These are phyloP conservation scores for Trypanosoma cruzi DNA, from an alignment of 208 protist genomes.

Conservation along the genomic window DNA sequence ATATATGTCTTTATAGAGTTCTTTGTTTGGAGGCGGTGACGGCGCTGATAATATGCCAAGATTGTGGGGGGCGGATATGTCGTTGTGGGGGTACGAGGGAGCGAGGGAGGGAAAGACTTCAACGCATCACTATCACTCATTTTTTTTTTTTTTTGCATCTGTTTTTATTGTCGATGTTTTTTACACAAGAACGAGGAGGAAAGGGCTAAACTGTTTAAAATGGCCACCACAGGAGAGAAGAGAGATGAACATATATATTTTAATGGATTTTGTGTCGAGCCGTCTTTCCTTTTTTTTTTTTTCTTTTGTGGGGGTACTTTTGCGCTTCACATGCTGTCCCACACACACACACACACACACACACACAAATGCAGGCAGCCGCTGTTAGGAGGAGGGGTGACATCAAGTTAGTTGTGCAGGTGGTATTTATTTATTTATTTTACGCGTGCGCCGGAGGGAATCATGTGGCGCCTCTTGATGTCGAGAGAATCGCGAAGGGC, in stretches of 20 bases:
- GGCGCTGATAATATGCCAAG: not conserved
- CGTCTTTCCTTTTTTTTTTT: not conserved
- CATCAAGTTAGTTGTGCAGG: not conserved
- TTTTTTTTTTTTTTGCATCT: not conserved
- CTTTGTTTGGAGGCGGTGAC: not conserved
- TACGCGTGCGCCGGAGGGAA: not conserved
- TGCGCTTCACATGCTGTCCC: conserved; percentile 44
- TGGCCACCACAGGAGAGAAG: not conserved
- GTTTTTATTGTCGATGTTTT: not conserved
- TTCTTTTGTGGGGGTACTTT: not conserved
- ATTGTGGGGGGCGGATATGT: not conserved
- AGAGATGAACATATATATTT: not conserved
- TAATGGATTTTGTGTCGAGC: no score
- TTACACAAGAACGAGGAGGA: no score
- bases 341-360: conserved; percentile 50
- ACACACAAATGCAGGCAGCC: not conserved
- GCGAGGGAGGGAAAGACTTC: not conserved
- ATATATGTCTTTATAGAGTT: not conserved
- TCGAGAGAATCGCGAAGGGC: conserved; percentile 32
- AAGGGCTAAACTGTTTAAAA: not conserved
- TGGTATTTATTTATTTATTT: not conserved
- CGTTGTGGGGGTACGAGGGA: not conserved
- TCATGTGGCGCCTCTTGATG: conserved; percentile 18
- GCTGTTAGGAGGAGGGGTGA: not conserved
- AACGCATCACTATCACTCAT: no score